Evolutionary conservation across 345 rosid species (phyloP), one percentile per base, ranked within the genome.

Genomic region (Arabis alpina): DNA sequence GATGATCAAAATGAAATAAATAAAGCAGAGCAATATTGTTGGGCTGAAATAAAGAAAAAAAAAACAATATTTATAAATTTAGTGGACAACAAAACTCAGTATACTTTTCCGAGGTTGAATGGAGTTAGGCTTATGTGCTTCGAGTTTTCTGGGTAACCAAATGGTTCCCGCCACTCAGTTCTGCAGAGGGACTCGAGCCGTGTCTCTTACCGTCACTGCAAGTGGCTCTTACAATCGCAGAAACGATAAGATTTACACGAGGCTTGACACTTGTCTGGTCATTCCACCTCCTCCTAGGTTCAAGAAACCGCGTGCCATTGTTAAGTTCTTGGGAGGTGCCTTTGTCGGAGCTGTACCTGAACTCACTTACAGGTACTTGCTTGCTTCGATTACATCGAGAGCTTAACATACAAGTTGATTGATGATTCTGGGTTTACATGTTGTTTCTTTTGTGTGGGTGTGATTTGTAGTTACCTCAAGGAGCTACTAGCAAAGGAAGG

Each of bases 271-370:
- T 63, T 93, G 97, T 73, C 57, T 86, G 48, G 81, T 90, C 44
- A 76, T 86, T 32, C 86, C 93, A 51, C 96, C 95, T 43, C 96
- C 93, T 6, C 71, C 79, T 6, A 74, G 43, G 23, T 83, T 82
- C 42, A 78, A 61, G 67, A 86, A 76, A 63, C 90, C 93, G 3
- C 82, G 87, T 0, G 96, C 89, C 8, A 84, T 93, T 71, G 77
- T 93, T 83, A 83, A 93, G 48, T 90, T 93, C 85, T 66, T 90
- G 32, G 98, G 96, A 2, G 93, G 97, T 14, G 96, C 98, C 39
- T 93, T 93, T 81, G 48, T 93, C 10, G 97, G 97, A 69, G 94
- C 97, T 74, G 85, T 88, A 23, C 97, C 98, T 32, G 97, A 93
- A 72, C 89, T 86, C 76, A 85, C 97, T 55, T 91, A 93, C 83